These are phyloP conservation scores for Trichothecium sympodiale DNA, from an alignment of 2,329 filamentous ascomycete species.

Conservation along the genomic window DNA sequence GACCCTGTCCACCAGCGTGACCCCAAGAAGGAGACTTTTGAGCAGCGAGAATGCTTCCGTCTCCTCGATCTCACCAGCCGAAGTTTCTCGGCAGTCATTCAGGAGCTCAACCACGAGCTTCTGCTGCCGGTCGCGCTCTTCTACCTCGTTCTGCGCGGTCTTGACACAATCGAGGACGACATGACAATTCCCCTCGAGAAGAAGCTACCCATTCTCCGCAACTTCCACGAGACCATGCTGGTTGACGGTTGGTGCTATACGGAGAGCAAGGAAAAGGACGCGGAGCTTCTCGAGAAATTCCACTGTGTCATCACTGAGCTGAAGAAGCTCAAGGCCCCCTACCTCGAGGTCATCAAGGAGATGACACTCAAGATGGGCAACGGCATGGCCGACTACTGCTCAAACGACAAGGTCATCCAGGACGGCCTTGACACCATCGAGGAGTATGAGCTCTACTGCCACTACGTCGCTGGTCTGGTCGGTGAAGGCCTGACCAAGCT, in stretches of 20 bases:
- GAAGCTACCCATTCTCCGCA: constrained; percentile 78
- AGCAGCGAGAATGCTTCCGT: constrained; percentile 73
- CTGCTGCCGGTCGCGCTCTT: constrained; percentile 82
- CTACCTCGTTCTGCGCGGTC: constrained; percentile 81
- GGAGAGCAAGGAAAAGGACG: constrained; percentile 88
- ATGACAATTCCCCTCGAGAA: constrained; percentile 75
- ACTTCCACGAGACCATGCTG: constrained; percentile 70
- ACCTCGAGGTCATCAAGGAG: constrained; percentile 80
- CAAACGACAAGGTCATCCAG: constrained; percentile 70
- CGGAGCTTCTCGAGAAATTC: constrained; percentile 85
- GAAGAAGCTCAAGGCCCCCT: constrained; percentile 75
- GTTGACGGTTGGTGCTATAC: constrained; percentile 84
- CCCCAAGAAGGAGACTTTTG: constrained; percentile 59
- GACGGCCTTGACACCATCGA: constrained; percentile 72
- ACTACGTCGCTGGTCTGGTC: constrained; percentile 97
- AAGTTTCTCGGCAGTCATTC: constrained; percentile 86
- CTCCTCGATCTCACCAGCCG: constrained; percentile 82
- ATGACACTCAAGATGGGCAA: constrained; percentile 94
- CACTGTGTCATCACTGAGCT: constrained; percentile 78
- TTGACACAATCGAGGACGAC: constrained; percentile 98
- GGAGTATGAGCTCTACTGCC: constrained; percentile 95
- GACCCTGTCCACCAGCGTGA: constrained; percentile 83
- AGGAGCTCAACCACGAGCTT: constrained; percentile 90
- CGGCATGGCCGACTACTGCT: constrained; percentile 92
- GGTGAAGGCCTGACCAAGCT: constrained; percentile 85